Conservation (phyloP, 345 rosid species). For the Laguncularia racemosa region DNA sequence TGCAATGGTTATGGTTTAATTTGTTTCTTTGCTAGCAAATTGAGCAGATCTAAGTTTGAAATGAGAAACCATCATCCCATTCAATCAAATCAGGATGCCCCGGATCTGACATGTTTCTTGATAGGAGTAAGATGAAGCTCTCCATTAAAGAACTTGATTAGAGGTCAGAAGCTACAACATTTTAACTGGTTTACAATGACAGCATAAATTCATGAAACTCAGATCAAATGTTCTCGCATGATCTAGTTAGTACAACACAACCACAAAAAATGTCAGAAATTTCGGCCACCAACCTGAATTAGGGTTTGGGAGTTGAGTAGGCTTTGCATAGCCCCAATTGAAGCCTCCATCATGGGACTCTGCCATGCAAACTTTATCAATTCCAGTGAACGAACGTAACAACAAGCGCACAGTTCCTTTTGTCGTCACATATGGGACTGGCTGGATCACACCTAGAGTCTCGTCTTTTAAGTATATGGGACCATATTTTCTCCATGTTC, state of each 20-base stretch:
- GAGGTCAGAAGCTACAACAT: no score
- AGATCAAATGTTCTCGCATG: no score
- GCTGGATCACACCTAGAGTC: conserved; percentile 88
- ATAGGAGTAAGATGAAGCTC: no score
- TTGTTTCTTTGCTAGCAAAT: no score
- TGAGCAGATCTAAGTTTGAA: no score
- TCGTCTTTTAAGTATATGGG: conserved; percentile 61
- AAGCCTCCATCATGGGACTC: conserved; percentile 67
- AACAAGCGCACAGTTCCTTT: conserved; percentile 55
- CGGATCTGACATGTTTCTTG: no score
- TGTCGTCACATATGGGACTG: conserved; percentile 66
- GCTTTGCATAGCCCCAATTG: conserved; percentile 64
- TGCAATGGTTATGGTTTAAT: no score
- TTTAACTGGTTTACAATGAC: neutral
- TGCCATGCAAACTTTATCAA: conserved; percentile 64
- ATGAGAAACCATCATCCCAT: neutral
- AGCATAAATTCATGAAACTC: neutral
- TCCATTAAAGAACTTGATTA: no score
- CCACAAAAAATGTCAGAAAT: neutral
- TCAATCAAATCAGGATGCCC: neutral
- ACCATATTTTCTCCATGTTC: conserved; percentile 77
- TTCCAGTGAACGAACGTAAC: conserved; percentile 53
- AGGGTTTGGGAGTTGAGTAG: conserved; percentile 76
- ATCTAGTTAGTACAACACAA: no score
- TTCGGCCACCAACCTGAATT: conserved; percentile 59